These are phyloP conservation scores for Dactylellina haptotyla DNA, from an alignment of 2,329 filamentous ascomycete species.

Conservation along the genomic window DNA sequence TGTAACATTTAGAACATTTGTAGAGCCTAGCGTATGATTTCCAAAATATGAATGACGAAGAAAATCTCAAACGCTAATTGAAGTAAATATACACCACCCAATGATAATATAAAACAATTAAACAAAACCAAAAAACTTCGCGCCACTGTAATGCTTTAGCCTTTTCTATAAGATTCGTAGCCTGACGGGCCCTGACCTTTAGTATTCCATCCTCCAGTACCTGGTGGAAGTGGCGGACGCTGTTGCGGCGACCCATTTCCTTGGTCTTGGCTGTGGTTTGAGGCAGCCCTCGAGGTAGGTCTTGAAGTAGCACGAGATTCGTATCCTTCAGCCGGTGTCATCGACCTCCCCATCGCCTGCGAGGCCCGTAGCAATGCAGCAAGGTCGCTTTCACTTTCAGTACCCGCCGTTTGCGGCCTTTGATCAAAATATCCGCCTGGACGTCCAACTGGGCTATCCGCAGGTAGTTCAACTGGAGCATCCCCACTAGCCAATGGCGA, in stretches of 20 bases:
- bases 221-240: neutral
- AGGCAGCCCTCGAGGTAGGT: neutral
- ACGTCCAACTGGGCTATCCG: neutral
- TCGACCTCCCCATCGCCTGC: conserved; percentile 16
- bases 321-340: conserved; percentile 11
- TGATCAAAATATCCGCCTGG: conserved; percentile 10
- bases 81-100: too few species aligned
- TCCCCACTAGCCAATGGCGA: conserved; percentile 29
- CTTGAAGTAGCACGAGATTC: conserved; percentile 22
- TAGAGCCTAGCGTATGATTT: too few species aligned
- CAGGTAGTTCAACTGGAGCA: neutral
- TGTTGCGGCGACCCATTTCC: neutral
- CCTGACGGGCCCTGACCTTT: conserved; percentile 59
- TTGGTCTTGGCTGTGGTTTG: neutral
- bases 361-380: conserved; percentile 15
- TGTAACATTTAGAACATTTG: too few species aligned
- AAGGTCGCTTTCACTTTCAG: conserved; percentile 41
- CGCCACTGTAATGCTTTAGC: conserved; percentile 31
- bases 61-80: too few species aligned
- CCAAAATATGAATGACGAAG: too few species aligned
- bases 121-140: neutral
- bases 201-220: neutral
- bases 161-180: conserved; percentile 40
- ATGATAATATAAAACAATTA: too few species aligned
- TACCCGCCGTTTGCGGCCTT: neutral